Evolutionary conservation across 306 rosid genomes (phyloP), one percentile per base, ranked within the genome.

Genomic region (Malus domestica): DNA sequence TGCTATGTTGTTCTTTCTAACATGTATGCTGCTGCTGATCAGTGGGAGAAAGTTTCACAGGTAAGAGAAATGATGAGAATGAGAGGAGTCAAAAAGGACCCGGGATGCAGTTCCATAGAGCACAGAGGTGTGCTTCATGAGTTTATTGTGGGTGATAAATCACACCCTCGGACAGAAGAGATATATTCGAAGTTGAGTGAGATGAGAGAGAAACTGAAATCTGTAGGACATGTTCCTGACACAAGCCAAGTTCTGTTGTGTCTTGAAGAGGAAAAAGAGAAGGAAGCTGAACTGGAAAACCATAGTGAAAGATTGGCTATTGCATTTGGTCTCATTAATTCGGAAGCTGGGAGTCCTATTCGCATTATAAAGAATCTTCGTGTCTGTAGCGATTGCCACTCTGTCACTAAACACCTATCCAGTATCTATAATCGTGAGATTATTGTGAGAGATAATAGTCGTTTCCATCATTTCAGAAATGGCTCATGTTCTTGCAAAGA

Each of bases 271-370:
- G 84, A 84, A 76, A 78, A 76, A 67, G 86, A 79, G 84, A 85
- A 79, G 74, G 84, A 87, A 77, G 83, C 71, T 75, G 91, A 88
- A 60, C 77, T 88, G 64, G 91, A 85, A 76, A 83, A 58, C 74
- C 96, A 88, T 6, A 88, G 88, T 5, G 87, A 88, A 88, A 85
- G 88, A 78, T 70, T 90, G 80, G 90, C 93, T 33, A 83, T 88
- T 68, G 87, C 87, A 27, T 88, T 85, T 78, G 89, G 92, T 70
- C 90, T 88, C 46, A 77, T 88, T 61, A 83, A 84, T 72, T 67
- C 81, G 40, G 75, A 82, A 30, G 55, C 63, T 1, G 59, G 82
- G 73, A 85, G 76, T 65, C 87, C 86, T 58, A 82, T 90, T 79
- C 85, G 82, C 30, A 80, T 86, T 66, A 85, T 86, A 73, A 88